Percentiles rank a stretch among this genome's conserved stretches.
Conservation (phyloP, 306 rosid genomes). For the Bauhinia variegata region DNA sequence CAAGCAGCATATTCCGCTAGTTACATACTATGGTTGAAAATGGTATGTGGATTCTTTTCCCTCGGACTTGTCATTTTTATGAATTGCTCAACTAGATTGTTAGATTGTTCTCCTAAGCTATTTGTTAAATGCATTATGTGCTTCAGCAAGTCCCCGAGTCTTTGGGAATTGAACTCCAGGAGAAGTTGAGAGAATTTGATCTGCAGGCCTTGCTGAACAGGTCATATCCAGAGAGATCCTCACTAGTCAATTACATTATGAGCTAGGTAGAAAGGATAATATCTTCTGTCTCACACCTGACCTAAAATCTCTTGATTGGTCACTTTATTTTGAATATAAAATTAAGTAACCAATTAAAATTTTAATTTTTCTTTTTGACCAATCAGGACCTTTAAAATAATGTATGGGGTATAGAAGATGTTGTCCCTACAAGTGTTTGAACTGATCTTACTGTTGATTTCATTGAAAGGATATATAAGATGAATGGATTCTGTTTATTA, state of each 20-base stretch:
- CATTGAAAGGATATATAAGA: not conserved
- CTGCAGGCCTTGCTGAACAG: constrained; percentile 54
- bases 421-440: too few species aligned
- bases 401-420: too few species aligned
- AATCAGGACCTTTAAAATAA: too few species aligned
- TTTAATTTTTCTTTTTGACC: too few species aligned
- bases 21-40: constrained; percentile 68
- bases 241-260: too few species aligned
- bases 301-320: too few species aligned
- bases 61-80: constrained; percentile 9
- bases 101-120: not conserved
- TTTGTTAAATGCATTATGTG: constrained; percentile 32
- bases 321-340: too few species aligned
- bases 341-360: too few species aligned
- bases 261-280: too few species aligned
- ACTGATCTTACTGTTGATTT: not conserved
- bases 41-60: constrained; percentile 47
- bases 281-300: too few species aligned
- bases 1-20: constrained; percentile 64
- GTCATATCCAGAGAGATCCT: constrained; percentile 63
- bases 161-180: constrained; percentile 38
- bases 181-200: constrained; percentile 56
- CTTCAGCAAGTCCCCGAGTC: constrained; percentile 65
- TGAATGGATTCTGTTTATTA: constrained; percentile 4
- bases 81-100: constrained; percentile 7